Conservation (phyloP, 768 basidiomycete species). For the Termitomyces bulborhizus region DNA sequence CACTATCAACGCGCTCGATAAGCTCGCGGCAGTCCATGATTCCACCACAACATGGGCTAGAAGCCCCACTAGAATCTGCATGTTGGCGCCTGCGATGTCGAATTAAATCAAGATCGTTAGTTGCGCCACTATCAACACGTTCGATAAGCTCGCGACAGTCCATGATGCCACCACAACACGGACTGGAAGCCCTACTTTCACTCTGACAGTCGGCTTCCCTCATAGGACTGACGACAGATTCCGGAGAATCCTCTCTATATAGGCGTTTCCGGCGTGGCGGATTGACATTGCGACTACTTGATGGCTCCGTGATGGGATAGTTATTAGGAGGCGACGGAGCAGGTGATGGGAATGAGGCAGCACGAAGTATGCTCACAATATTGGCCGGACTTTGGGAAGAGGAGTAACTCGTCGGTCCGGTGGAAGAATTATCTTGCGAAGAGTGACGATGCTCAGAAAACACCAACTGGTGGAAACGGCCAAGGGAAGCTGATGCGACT, state of each 20-base stretch:
- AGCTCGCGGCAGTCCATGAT: slow-evolving; percentile 42
- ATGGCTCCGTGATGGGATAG: slow-evolving; percentile 3
- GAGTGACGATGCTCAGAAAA: slow-evolving; percentile 25
- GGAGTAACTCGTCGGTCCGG: slow-evolving; percentile 5
- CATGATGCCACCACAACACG: slow-evolving; percentile 44
- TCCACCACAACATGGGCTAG: slow-evolving; percentile 41
- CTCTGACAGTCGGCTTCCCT: slow-evolving; percentile 8
- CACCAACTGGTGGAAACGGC: slow-evolving; percentile 45
- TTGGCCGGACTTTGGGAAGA: slow-evolving; percentile 8
- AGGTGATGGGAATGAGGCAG: slow-evolving; percentile 23
- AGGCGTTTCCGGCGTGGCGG: slow-evolving; percentile 23
- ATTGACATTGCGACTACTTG: slow-evolving; percentile 2
- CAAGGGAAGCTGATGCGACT: slow-evolving; percentile 40
- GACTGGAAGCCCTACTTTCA: slow-evolving; percentile 20
- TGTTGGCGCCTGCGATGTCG: slow-evolving; percentile 1
- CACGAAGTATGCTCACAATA: slow-evolving; percentile 14
- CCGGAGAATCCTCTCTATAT: slow-evolving; percentile 25
- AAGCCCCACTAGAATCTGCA: slow-evolving; percentile 12
- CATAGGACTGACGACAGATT: slow-evolving; percentile 10
- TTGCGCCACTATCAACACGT: slow-evolving; percentile 17
- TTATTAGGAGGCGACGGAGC: slow-evolving; percentile 17
- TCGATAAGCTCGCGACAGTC: slow-evolving; percentile 39
- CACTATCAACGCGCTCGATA: slow-evolving; percentile 22
- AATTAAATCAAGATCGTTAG: not conserved
- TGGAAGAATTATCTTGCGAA: slow-evolving; percentile 4